These are phyloP conservation scores for Kondoa subrosea DNA, from an alignment of 768 basidiomycete species.

Conservation along the genomic window DNA sequence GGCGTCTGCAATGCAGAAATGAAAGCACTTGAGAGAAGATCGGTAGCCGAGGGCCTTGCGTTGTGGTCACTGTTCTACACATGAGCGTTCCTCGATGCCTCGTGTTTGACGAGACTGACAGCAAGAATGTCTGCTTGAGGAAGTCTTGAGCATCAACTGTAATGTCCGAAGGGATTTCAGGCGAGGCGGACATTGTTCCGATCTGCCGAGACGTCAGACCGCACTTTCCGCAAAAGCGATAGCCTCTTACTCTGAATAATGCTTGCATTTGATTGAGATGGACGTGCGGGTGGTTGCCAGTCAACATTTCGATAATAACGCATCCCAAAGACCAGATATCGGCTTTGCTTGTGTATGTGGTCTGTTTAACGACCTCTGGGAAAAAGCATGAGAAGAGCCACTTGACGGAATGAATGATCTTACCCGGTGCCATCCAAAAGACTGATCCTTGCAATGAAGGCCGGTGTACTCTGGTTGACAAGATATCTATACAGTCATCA, in stretches of 20 bases:
- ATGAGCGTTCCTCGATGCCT: background rate
- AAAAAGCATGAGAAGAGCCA: background rate
- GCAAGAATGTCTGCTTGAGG: constrained; percentile 50
- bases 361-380: constrained; percentile 83
- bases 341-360: constrained; percentile 86
- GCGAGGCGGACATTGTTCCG: constrained; percentile 54
- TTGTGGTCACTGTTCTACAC: constrained; percentile 30
- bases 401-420: background rate
- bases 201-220: constrained; percentile 42
- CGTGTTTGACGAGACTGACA: constrained; percentile 18
- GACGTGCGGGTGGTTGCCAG: constrained; percentile 86
- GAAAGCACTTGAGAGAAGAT: constrained; percentile 33
- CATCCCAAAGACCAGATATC: constrained; percentile 95
- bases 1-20: constrained; percentile 21
- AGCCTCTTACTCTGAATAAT: constrained; percentile 65
- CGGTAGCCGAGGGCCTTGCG: constrained; percentile 32
- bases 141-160: constrained; percentile 75
- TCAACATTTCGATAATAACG: constrained; percentile 97
- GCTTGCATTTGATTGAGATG: constrained; percentile 98
- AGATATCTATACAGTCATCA: constrained; percentile 27
- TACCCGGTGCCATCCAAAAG: constrained; percentile 89
- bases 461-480: constrained; percentile 51
- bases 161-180: constrained; percentile 78
- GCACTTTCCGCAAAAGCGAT: background rate
- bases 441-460: constrained; percentile 93